Conservation (phyloP, 148 eudicot species). For the Diospyros kaki region DNA sequence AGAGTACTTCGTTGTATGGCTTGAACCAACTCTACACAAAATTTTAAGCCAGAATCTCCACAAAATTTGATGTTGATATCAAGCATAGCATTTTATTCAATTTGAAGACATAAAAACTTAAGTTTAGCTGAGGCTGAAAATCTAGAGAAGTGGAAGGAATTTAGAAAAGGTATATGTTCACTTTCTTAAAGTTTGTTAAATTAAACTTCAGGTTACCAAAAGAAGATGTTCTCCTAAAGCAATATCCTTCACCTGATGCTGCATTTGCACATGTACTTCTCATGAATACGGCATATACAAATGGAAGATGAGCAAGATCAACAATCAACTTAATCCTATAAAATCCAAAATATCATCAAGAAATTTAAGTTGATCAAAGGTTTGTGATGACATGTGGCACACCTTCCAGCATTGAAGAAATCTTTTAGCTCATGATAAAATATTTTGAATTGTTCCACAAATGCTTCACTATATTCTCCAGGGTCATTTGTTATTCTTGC, state of each 20-base stretch:
- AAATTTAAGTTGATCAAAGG: constrained; percentile 5
- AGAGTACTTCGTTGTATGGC: too few species aligned
- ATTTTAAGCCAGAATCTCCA: too few species aligned
- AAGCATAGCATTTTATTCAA: too few species aligned
- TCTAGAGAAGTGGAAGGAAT: too few species aligned
- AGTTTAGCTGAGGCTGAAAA: too few species aligned
- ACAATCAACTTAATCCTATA: constrained; percentile 2
- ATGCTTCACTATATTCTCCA: constrained; percentile 78
- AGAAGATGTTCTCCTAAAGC: background rate
- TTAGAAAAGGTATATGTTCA: too few species aligned
- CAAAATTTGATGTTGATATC: too few species aligned
- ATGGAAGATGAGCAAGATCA: background rate
- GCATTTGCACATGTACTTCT: background rate
- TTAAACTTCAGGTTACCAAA: background rate
- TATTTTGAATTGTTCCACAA: constrained; percentile 87
- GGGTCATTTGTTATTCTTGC: constrained; percentile 76
- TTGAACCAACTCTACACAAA: too few species aligned
- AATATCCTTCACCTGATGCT: background rate
- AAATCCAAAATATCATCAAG: background rate
- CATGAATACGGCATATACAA: background rate
- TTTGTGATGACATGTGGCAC: constrained; percentile 3
- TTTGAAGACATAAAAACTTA: too few species aligned
- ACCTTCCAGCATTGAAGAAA: constrained; percentile 99
- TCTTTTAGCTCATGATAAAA: constrained; percentile 90
- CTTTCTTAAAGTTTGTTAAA: background rate